Percentiles rank a stretch among this genome's conserved stretches.
Evolutionary conservation across 306 rosid genomes (phyloP).

Genomic region (Arachis hypogaea): DNA sequence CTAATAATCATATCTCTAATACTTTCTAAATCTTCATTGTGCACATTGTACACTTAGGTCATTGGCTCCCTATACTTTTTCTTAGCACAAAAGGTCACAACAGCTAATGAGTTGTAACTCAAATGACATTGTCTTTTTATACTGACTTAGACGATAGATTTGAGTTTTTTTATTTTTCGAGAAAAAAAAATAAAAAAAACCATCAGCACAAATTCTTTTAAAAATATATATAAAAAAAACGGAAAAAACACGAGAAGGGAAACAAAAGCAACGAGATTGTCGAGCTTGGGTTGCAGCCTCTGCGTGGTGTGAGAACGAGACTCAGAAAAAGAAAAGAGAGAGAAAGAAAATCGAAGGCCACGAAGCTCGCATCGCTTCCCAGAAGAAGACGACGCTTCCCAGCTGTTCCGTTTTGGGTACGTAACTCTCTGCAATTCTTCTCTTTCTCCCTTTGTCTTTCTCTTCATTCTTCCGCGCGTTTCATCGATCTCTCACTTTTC

Average conservation of each 20-base stretch:
- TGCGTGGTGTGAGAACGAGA: slow-evolving; percentile 6
- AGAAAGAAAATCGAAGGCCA: slow-evolving; percentile 22
- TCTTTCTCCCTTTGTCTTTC: neutral
- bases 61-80: too few species aligned
- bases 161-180: too few species aligned
- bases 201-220: neutral
- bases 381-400: slow-evolving; percentile 16
- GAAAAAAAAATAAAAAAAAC: too few species aligned
- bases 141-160: too few species aligned
- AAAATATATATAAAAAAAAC: neutral
- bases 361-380: slow-evolving; percentile 19
- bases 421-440: slow-evolving; percentile 28
- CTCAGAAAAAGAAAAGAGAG: neutral
- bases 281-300: slow-evolving; percentile 27
- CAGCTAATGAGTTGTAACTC: accelerated
- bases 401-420: neutral
- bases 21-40: too few species aligned
- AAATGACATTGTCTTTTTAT: too few species aligned
- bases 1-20: too few species aligned
- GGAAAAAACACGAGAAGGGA: neutral
- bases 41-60: too few species aligned
- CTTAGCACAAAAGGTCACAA: too few species aligned
- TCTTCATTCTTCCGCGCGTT: neutral
- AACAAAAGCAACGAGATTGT: slow-evolving; percentile 20
- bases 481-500: slow-evolving; percentile 38